Base-by-base conservation (phyloP, 1,284 basidiomycete species). In the Pterula multifida region DNA sequence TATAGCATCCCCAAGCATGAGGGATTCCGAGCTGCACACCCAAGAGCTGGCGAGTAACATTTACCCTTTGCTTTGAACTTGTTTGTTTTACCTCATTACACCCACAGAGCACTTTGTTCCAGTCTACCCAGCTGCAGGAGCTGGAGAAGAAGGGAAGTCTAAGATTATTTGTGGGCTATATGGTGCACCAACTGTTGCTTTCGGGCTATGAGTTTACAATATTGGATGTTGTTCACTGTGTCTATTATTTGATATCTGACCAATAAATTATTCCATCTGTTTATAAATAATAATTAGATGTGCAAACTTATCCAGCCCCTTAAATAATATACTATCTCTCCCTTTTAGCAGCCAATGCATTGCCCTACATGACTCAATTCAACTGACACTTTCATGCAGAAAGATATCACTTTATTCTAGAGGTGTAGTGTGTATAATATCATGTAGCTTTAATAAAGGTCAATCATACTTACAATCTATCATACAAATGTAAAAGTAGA, bases 41-140 rank as follows among this genome's bases (percentile, higher is more conserved):
- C 84, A 2, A 68, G 81, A 3, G 78, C 79, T 57, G 39, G 39
- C 19, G 19, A n/a, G n/a, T n/a, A n/a, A n/a, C n/a, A n/a, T n/a
- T n/a, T n/a, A n/a, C n/a, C n/a, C n/a, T n/a, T n/a, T n/a, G n/a
- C n/a, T n/a, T n/a, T n/a, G n/a, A n/a, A n/a, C n/a, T n/a, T n/a
- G n/a, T n/a, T n/a, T n/a, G n/a, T n/a, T n/a, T n/a, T n/a, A n/a
- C n/a, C n/a, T n/a, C n/a, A n/a, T n/a, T n/a, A n/a, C n/a, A n/a
- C n/a, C 4, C 21, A 42, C 39, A 42, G 85, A 87, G 21, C 85
- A 87, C 56, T 85, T 85, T 60, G 69, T 86, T 17, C 84, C 85
- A 9, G 57, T 87, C 21, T 87, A 86, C 60, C 68, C 85, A 36
- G 84, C 78, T 3, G 81, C 76, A 21, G 84, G 83, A 6, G 83